Evolutionary conservation across 2,329 filamentous ascomycete species (phyloP).

Genomic region (Onygena corvina): DNA sequence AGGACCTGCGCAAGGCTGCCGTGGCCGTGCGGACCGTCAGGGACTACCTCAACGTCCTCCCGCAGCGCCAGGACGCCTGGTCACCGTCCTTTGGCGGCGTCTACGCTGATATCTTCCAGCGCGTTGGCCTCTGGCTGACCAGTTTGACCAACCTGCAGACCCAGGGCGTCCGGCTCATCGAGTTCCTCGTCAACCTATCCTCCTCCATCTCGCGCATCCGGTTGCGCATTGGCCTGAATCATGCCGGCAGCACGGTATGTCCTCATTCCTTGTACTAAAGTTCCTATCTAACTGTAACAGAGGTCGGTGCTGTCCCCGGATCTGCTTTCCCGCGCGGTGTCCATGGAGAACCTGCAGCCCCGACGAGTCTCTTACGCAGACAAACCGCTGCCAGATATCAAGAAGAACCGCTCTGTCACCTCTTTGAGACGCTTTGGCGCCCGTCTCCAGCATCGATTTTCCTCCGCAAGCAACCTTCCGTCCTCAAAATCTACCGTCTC

Average conservation of each 20-base stretch:
- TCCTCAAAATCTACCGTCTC: background rate
- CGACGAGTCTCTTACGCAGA: background rate
- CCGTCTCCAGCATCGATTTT: background rate
- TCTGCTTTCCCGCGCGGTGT: background rate
- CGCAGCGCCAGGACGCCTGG: background rate
- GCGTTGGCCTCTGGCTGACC: slow-evolving; percentile 2
- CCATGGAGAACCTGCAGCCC: background rate
- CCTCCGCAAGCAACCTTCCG: background rate
- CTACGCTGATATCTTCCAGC: slow-evolving; percentile 5
- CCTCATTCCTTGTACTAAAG: background rate
- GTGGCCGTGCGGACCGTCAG: slow-evolving; percentile 65
- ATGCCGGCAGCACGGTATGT: background rate
- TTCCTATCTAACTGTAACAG: background rate
- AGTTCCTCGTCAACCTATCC: slow-evolving; percentile 3
- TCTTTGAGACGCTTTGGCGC: slow-evolving; percentile 2
- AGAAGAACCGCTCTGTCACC: background rate
- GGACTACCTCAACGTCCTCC: slow-evolving; percentile 51
- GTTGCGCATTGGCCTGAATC: background rate
- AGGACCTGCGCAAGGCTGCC: slow-evolving; percentile 67
- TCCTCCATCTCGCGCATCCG: background rate
- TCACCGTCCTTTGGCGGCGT: background rate
- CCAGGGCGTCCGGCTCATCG: background rate
- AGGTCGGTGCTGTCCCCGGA: background rate
- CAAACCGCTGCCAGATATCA: background rate
- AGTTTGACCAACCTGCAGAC: background rate